Evolutionary conservation across 176 grass and related monocot species (phyloP).

Genomic region (Aegilops umbellulata): DNA sequence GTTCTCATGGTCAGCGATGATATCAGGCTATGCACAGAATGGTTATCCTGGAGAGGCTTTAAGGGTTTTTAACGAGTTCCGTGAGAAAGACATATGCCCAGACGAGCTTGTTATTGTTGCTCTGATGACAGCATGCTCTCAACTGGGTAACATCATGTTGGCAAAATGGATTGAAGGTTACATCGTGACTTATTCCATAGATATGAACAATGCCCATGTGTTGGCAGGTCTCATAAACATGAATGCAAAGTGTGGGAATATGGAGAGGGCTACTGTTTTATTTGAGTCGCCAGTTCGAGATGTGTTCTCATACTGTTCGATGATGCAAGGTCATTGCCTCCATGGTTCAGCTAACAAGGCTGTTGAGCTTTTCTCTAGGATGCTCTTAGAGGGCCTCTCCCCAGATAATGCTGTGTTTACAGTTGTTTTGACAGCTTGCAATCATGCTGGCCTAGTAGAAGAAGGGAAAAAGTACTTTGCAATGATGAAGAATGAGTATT

Average conservation of each 20-base stretch:
- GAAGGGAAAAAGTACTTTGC: conserved; percentile 78
- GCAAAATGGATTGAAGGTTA: conserved; percentile 70
- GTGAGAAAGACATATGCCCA: conserved; percentile 46
- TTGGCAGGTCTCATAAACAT: conserved; percentile 78
- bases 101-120: conserved; percentile 68
- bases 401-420: conserved; percentile 73
- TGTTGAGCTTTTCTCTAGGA: conserved; percentile 67
- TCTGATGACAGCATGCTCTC: conserved; percentile 85
- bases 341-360: conserved; percentile 79
- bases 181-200: conserved; percentile 38
- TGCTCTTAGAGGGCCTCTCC: conserved; percentile 68
- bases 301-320: conserved; percentile 73
- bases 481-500: conserved; percentile 63
- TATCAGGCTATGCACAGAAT: conserved; percentile 82
- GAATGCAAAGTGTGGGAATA: conserved; percentile 86
- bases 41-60: conserved; percentile 60
- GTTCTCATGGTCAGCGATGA: conserved; percentile 75
- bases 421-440: conserved; percentile 83
- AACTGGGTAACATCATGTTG: conserved; percentile 58
- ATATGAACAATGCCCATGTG: conserved; percentile 58
- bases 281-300: conserved; percentile 73
- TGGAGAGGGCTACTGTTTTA: conserved; percentile 70
- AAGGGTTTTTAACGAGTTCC: conserved; percentile 66
- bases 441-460: conserved; percentile 75
- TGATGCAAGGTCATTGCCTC: conserved; percentile 96